Percentiles rank a stretch among this genome's conserved stretches.
Conservation (phyloP, 148 eudicot species). For the Hydrangea macrophylla region DNA sequence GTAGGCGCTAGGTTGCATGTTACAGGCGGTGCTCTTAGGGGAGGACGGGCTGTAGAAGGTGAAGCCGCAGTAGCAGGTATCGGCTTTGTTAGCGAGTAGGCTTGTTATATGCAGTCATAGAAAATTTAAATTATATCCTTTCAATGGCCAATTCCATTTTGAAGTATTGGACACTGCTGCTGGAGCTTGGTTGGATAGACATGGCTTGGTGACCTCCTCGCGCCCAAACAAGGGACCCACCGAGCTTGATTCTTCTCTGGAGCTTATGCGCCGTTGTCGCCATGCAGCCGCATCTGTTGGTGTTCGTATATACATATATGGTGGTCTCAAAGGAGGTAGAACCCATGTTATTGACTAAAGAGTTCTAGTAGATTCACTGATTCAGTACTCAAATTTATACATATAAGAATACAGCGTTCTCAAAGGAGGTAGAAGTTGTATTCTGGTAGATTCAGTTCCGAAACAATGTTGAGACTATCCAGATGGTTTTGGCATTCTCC, state of each 20-base stretch:
- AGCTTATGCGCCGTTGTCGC: slow-evolving; percentile 90
- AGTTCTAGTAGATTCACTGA: no score
- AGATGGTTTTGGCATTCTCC: no score
- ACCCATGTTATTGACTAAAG: no score
- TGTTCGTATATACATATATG: slow-evolving; percentile 62
- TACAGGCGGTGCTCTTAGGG: slow-evolving; percentile 91
- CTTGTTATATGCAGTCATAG: background rate
- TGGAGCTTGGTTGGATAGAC: slow-evolving; percentile 95
- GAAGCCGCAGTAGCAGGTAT: slow-evolving; percentile 88
- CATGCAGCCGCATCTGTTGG: slow-evolving; percentile 97
- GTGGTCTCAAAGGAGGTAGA: slow-evolving; percentile 95
- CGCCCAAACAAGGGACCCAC: slow-evolving; percentile 52
- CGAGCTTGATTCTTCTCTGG: slow-evolving; percentile 68
- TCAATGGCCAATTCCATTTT: slow-evolving; percentile 3
- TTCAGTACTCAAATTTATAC: no score
- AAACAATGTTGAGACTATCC: no score
- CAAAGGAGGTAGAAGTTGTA: no score
- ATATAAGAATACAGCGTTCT: no score
- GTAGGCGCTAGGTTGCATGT: slow-evolving; percentile 98
- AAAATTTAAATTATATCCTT: background rate
- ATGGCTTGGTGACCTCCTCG: slow-evolving; percentile 82
- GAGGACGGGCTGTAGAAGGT: slow-evolving; percentile 88
- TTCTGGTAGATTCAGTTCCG: no score
- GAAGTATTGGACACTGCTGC: slow-evolving; percentile 98
- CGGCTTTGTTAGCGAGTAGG: background rate